Conservation (phyloP, 768 basidiomycete genomes). For the Asterophora lycoperdoides region DNA sequence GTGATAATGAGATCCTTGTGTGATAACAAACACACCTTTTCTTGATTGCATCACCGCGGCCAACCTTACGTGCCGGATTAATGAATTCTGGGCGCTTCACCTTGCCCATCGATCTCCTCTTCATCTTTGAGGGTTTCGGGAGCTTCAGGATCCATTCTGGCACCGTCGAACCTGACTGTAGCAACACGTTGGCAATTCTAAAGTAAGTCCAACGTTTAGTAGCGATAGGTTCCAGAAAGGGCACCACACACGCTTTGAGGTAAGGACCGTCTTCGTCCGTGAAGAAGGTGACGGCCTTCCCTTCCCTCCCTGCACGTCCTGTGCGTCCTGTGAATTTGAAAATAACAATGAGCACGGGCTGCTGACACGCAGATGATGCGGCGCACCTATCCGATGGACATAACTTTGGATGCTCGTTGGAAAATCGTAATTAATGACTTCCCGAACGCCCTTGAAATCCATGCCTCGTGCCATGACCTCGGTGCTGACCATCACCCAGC, state of each 20-base stretch:
- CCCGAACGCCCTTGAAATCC: slow-evolving; percentile 92
- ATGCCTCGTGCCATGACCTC: slow-evolving; percentile 98
- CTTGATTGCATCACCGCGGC: slow-evolving; percentile 66
- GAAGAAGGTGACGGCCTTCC: slow-evolving; percentile 94
- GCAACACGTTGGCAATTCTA: slow-evolving; percentile 94
- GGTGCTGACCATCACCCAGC: slow-evolving; percentile 94
- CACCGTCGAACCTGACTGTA: slow-evolving; percentile 85
- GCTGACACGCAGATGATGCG: not conserved
- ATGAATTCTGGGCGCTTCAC: slow-evolving; percentile 73
- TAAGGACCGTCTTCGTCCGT: slow-evolving; percentile 90
- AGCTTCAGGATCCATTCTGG: slow-evolving; percentile 95
- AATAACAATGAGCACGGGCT: not conserved
- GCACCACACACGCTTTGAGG: slow-evolving; percentile 69
- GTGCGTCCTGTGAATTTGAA: slow-evolving; percentile 64
- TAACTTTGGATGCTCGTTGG: slow-evolving; percentile 95
- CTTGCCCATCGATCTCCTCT: slow-evolving; percentile 81
- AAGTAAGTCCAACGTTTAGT: slow-evolving; percentile 3
- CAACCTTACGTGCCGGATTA: slow-evolving; percentile 64
- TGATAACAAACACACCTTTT: slow-evolving; percentile 46
- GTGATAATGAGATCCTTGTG: not conserved
- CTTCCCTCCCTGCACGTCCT: slow-evolving; percentile 88
- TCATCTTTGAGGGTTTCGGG: slow-evolving; percentile 89
- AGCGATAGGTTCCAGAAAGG: not conserved
- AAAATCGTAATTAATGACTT: slow-evolving; percentile 97
- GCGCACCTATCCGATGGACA: slow-evolving; percentile 85